These are phyloP conservation scores for Epichloe baconii DNA, from an alignment of 2,329 filamentous ascomycete species.

Conservation along the genomic window DNA sequence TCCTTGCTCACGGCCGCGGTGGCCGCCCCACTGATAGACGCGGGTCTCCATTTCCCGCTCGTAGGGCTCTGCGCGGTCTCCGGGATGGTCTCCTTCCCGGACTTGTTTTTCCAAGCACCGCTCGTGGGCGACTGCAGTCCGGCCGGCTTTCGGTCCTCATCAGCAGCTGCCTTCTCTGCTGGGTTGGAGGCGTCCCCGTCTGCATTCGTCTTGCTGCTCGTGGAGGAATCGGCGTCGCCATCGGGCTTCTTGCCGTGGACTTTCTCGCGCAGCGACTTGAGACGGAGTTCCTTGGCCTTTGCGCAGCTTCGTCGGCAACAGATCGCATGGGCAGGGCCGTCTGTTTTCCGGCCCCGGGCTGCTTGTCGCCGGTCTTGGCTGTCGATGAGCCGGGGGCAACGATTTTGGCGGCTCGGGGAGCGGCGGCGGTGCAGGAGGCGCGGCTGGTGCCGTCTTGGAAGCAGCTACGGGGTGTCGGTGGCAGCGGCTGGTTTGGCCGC, in stretches of 20 bases:
- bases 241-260: slow-evolving; percentile 33
- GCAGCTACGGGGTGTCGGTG: slow-evolving; percentile 7
- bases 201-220: neutral
- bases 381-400: slow-evolving; percentile 8
- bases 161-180: slow-evolving; percentile 6
- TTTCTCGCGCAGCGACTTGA: slow-evolving; percentile 41
- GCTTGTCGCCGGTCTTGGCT: slow-evolving; percentile 13
- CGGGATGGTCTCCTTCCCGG: slow-evolving; percentile 4
- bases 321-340: slow-evolving; percentile 33
- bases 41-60: slow-evolving; percentile 7
- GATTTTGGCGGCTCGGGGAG: slow-evolving; percentile 13
- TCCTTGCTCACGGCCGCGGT: slow-evolving; percentile 21
- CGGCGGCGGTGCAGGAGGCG: slow-evolving; percentile 7
- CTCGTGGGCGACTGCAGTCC: slow-evolving; percentile 17
- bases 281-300: slow-evolving; percentile 46
- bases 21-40: neutral
- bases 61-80: slow-evolving; percentile 8
- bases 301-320: slow-evolving; percentile 51
- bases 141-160: slow-evolving; percentile 7
- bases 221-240: slow-evolving; percentile 6
- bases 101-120: slow-evolving; percentile 5
- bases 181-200: neutral
- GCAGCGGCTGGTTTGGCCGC: slow-evolving; percentile 14
- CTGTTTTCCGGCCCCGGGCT: slow-evolving; percentile 10
- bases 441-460: slow-evolving; percentile 10